phyloP scores from a whole-genome alignment of 2,329 filamentous ascomycete genomes.

The Ophiocordyceps sinensis region DNA sequence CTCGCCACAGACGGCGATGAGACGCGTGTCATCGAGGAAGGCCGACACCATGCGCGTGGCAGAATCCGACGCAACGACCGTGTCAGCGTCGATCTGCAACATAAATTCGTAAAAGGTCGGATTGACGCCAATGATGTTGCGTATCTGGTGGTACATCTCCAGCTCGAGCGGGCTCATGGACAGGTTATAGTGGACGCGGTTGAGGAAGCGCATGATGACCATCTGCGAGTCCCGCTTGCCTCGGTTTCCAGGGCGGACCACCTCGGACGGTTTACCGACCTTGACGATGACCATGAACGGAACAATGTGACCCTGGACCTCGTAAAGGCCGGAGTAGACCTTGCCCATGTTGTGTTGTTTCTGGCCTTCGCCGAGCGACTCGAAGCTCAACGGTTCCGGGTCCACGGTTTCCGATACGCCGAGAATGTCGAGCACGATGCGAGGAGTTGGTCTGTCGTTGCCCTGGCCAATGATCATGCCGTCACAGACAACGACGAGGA shows the following conservation, averaged over 20 bases:
- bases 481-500: constrained; percentile 84
- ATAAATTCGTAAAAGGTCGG: constrained; percentile 97
- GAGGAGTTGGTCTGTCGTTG: constrained; percentile 87
- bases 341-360: constrained; percentile 99
- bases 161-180: constrained; percentile 93
- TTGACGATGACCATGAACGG: constrained; percentile 96
- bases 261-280: constrained; percentile 93
- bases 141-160: constrained; percentile 97
- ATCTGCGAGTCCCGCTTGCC: constrained; percentile 99
- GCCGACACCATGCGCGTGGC: constrained; percentile 83
- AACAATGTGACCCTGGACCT: constrained; percentile 95
- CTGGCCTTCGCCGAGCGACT: constrained; percentile 85
- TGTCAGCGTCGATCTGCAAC: constrained; percentile 94
- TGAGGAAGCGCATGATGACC: constrained; percentile 96
- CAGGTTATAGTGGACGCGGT: constrained; percentile 94
- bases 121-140: constrained; percentile 97
- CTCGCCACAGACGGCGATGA: constrained; percentile 93
- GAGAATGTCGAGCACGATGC: constrained; percentile 92
- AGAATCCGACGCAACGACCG: constrained; percentile 78
- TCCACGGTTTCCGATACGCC: constrained; percentile 89
- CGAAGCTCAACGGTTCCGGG: constrained; percentile 90
- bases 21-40: constrained; percentile 78
- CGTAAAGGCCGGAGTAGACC: constrained; percentile 92
- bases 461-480: constrained; percentile 99
- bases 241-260: constrained; percentile 87